Evolutionary conservation across 148 eudicot species (phyloP).

Genomic region (Selenicereus undatus): DNA sequence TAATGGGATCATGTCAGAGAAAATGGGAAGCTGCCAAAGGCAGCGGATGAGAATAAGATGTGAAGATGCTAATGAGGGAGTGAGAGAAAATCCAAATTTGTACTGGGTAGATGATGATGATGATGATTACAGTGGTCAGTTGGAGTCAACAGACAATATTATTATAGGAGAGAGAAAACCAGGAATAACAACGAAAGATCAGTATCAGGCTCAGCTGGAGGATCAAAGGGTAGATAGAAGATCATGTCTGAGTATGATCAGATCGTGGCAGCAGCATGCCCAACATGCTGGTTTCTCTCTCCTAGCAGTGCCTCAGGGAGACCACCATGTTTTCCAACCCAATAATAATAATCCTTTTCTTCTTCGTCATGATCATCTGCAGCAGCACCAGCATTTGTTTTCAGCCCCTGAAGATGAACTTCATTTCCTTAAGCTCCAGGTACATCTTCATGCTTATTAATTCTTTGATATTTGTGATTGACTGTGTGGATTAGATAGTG

Average conservation of each 20-base stretch:
- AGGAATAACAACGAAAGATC: neutral
- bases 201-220: neutral
- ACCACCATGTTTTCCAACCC: neutral
- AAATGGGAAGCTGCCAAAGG: conserved; percentile 10
- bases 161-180: conserved; percentile 19
- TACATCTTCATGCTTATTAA: neutral
- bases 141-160: conserved; percentile 26
- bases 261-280: conserved; percentile 21
- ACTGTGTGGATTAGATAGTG: too few species aligned
- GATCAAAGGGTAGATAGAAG: conserved; percentile 4
- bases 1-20: neutral
- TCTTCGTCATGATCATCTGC: neutral
- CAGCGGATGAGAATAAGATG: conserved; percentile 11
- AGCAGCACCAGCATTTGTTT: neutral
- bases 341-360: neutral
- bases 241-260: conserved; percentile 24
- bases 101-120: conserved; percentile 6
- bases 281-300: neutral
- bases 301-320: neutral
- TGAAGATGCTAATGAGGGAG: neutral
- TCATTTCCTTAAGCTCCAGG: conserved; percentile 22
- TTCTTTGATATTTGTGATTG: neutral
- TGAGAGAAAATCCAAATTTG: conserved; percentile 9
- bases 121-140: conserved; percentile 27
- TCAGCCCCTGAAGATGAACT: neutral